Percentiles rank a stretch among this genome's conserved stretches.
Evolutionary conservation across 202 grass and related monocot species (phyloP).

Genomic region (Panicum hallii): DNA sequence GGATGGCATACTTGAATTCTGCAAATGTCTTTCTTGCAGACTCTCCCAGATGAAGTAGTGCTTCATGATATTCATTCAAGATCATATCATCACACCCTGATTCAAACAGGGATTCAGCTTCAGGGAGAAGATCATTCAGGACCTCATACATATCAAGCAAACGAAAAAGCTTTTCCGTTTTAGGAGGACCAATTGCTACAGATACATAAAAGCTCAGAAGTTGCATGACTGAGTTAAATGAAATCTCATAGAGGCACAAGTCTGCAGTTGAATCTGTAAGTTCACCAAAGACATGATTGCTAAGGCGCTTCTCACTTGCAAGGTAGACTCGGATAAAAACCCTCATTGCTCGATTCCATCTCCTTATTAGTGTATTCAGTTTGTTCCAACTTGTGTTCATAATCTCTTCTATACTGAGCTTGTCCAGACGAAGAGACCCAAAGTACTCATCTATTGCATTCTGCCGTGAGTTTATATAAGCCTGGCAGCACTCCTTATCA

Average conservation of each 20-base stretch:
- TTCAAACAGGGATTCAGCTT: slow-evolving; percentile 69
- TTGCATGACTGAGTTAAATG: slow-evolving; percentile 72
- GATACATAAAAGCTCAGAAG: slow-evolving; percentile 69
- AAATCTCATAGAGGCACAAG: slow-evolving; percentile 84
- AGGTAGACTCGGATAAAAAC: slow-evolving; percentile 74
- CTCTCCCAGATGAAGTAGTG: slow-evolving; percentile 68
- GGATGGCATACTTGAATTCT: slow-evolving; percentile 72
- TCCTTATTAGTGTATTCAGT: slow-evolving; percentile 67
- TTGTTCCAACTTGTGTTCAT: slow-evolving; percentile 64
- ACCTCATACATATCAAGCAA: slow-evolving; percentile 89
- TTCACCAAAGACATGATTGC: slow-evolving; percentile 75
- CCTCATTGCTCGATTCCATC: slow-evolving; percentile 74
- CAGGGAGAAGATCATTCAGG: slow-evolving; percentile 58
- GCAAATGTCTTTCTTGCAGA: slow-evolving; percentile 63
- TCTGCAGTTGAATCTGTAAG: slow-evolving; percentile 62
- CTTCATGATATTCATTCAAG: slow-evolving; percentile 77
- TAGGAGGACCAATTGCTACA: slow-evolving; percentile 66
- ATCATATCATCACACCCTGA: slow-evolving; percentile 57
- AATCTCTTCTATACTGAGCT: slow-evolving; percentile 73
- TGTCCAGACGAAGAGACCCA: slow-evolving; percentile 61
- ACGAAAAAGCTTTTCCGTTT: slow-evolving; percentile 81
- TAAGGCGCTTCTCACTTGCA: slow-evolving; percentile 75
- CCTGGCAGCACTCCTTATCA: slow-evolving; percentile 75
- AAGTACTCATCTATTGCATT: slow-evolving; percentile 74
- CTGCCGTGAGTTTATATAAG: slow-evolving; percentile 74